Conservation (phyloP, 1,284 basidiomycete species). For the Ustilago lituana region DNA sequence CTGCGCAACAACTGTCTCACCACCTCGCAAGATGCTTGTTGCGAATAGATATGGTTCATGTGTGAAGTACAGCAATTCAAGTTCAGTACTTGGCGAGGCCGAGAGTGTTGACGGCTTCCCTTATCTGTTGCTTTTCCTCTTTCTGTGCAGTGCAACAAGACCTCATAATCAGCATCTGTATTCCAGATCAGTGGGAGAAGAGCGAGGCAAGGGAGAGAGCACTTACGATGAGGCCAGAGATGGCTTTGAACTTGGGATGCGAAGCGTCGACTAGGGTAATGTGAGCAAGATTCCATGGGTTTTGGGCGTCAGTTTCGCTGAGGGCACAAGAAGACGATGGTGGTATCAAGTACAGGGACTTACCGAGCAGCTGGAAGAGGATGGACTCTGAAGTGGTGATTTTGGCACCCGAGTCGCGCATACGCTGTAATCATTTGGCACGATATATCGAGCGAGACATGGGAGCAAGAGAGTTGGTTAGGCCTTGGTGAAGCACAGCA, state of each 20-base stretch:
- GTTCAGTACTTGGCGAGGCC: conserved; percentile 41
- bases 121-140: conserved; percentile 59
- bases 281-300: background rate
- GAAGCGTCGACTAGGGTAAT: conserved; percentile 71
- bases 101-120: conserved; percentile 45
- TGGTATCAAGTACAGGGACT: no score
- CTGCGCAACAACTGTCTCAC: no score
- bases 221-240: conserved; percentile 74
- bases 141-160: conserved; percentile 28
- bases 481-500: background rate
- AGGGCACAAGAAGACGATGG: no score
- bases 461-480: no score
- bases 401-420: conserved; percentile 79
- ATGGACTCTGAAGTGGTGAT: conserved; percentile 84
- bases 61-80: no score
- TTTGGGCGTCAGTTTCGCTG: no score
- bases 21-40: no score
- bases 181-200: no score
- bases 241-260: conserved; percentile 77
- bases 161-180: background rate
- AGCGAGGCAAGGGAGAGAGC: background rate
- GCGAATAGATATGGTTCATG: no score
- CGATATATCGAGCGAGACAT: background rate
- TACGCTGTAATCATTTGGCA: conserved; percentile 67
- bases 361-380: conserved; percentile 77